Evolutionary conservation across 768 basidiomycete species (phyloP).

Genomic region (Daedaleopsis sinensis): DNA sequence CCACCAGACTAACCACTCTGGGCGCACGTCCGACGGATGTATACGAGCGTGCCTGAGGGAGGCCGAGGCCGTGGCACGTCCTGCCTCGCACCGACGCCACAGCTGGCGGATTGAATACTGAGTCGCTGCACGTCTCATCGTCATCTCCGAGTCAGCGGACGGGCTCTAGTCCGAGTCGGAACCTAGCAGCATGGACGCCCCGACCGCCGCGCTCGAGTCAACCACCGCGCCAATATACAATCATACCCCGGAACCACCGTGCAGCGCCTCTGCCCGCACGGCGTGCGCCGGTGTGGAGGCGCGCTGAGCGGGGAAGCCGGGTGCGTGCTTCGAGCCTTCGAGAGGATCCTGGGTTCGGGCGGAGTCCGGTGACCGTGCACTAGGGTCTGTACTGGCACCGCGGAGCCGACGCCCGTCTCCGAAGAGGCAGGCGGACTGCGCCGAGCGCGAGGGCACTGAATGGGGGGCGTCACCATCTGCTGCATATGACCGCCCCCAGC

Average conservation of each 20-base stretch:
- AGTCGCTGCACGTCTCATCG: neutral
- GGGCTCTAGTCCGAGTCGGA: neutral
- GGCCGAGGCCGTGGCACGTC: no score
- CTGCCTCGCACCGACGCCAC: no score
- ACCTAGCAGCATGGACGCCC: neutral
- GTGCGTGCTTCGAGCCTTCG: neutral
- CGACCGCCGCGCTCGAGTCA: neutral
- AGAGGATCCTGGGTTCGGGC: neutral
- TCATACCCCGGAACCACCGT: no score
- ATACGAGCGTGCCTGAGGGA: neutral
- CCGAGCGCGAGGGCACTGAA: neutral
- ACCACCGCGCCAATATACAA: neutral
- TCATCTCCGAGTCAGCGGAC: neutral
- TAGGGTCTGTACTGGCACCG: neutral
- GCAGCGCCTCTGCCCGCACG: neutral
- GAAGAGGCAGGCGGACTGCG: neutral
- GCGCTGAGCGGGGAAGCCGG: neutral
- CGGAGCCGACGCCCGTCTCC: neutral
- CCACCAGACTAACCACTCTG: neutral
- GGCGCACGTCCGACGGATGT: neutral
- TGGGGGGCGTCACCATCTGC: neutral
- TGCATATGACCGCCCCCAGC: constrained; percentile 14
- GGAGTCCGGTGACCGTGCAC: neutral
- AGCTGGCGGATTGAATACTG: no score
- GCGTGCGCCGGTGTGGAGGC: neutral